phyloP scores from a whole-genome alignment of 805 yeast species.

The Metschnikowia santaceciliae region DNA sequence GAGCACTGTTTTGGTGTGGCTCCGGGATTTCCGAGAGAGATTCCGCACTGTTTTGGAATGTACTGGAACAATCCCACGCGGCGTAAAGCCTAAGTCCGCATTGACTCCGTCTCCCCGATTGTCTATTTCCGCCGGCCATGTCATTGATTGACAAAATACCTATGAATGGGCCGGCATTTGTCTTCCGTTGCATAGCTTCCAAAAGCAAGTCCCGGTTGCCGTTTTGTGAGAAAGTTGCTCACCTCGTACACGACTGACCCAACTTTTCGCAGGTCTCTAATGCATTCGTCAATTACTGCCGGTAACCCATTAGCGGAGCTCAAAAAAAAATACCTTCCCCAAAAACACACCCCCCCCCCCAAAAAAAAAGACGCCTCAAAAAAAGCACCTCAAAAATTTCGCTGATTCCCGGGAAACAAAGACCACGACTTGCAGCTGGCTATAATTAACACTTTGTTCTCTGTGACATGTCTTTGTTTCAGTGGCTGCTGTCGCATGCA shows the following conservation, averaged over 20 bases:
- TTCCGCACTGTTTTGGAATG: slow-evolving; percentile 5
- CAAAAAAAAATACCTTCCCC: neutral
- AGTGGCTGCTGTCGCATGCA: neutral
- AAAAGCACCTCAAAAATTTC: too few relatives aligned
- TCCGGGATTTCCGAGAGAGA: neutral
- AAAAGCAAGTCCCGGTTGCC: neutral
- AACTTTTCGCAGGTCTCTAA: neutral
- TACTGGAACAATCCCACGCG: slow-evolving; percentile 3
- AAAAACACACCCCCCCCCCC: too few relatives aligned
- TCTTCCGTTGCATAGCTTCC: too few relatives aligned
- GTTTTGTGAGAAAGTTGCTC: neutral
- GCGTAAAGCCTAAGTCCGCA: slow-evolving; percentile 1
- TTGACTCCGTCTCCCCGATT: neutral
- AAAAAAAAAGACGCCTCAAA: too few relatives aligned
- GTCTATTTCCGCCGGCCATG: neutral
- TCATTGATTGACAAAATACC: neutral
- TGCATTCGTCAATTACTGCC: neutral
- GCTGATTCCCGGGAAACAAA: too few relatives aligned
- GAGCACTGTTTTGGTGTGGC: slow-evolving; percentile 1
- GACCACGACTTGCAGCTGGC: too few relatives aligned
- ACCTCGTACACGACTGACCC: neutral
- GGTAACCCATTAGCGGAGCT: neutral
- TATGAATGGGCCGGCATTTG: too few relatives aligned
- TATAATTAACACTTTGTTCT: neutral
- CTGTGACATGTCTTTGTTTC: neutral